Percentiles rank a stretch among this genome's conserved stretches.
Evolutionary conservation across 371 early-diverging fungal species (phyloP).

Genomic region (Sporodiniella umbellata): DNA sequence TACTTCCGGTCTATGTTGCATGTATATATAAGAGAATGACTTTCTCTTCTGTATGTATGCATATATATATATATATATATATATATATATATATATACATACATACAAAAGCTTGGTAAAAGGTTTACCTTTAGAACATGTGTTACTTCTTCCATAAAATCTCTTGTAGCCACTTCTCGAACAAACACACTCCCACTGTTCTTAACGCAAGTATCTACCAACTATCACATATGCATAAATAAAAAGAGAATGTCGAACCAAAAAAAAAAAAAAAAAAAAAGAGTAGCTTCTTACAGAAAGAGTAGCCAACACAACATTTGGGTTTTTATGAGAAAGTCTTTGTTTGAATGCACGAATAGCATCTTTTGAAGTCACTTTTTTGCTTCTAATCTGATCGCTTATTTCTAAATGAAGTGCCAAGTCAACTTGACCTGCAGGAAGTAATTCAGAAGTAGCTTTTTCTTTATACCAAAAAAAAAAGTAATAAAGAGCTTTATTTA

Average conservation of each 20-base stretch:
- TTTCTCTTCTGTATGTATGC: too few relatives aligned
- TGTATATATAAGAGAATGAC: too few relatives aligned
- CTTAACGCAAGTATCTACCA: conserved; percentile 92
- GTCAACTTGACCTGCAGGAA: conserved; percentile 86
- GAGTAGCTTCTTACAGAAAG: conserved; percentile 74
- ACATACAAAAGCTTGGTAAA: too few relatives aligned
- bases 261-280: too few relatives aligned
- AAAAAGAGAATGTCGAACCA: too few relatives aligned
- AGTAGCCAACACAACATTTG: conserved; percentile 89
- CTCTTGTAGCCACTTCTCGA: conserved; percentile 83
- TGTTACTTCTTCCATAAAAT: conserved; percentile 85
- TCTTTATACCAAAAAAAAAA: too few relatives aligned
- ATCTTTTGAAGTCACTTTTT: conserved; percentile 78
- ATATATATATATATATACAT: too few relatives aligned
- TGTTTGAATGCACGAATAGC: conserved; percentile 75
- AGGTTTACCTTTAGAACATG: conserved; percentile 60
- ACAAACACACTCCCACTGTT: conserved; percentile 90
- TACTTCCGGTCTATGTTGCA: conserved; percentile 41
- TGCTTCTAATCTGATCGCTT: conserved; percentile 89
- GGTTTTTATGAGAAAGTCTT: conserved; percentile 81
- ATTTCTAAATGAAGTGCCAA: conserved; percentile 82
- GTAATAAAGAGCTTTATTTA: not conserved
- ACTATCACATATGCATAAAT: too few relatives aligned
- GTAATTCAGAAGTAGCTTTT: conserved; percentile 86
- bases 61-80: too few relatives aligned